These are phyloP conservation scores for Ceratobasidium sp. DNA, from an alignment of 1,284 basidiomycete species.

Conservation along the genomic window DNA sequence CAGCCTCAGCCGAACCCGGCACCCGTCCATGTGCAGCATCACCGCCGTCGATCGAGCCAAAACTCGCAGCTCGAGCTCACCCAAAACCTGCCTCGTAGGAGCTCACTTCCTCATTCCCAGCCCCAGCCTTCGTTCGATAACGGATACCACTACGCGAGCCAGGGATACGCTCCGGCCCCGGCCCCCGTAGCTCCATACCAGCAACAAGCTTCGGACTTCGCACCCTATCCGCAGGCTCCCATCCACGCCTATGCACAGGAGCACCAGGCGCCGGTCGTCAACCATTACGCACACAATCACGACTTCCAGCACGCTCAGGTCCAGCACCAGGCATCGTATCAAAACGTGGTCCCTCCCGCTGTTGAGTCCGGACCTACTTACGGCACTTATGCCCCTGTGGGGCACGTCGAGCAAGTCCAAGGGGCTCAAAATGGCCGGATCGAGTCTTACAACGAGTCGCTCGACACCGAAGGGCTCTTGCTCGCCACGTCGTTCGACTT, in stretches of 20 bases:
- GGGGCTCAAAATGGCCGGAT: not conserved
- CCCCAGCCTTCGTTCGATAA: no score
- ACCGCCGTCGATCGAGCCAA: not conserved
- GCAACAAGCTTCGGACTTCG: not conserved
- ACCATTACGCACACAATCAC: not conserved
- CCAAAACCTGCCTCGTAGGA: not conserved
- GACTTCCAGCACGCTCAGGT: not conserved
- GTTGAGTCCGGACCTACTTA: not conserved
- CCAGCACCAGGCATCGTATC: not conserved
- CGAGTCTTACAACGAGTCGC: not conserved
- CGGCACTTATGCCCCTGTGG: slow-evolving; percentile 1
- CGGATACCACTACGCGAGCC: no score
- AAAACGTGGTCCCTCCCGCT: not conserved
- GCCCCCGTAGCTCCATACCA: not conserved
- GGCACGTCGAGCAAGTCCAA: not conserved
- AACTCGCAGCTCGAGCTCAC: not conserved
- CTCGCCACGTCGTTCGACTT: not conserved
- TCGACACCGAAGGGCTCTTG: not conserved
- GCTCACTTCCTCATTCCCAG: not conserved
- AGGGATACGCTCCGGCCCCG: not conserved
- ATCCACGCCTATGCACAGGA: not conserved
- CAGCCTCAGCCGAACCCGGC: not conserved
- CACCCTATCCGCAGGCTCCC: not conserved
- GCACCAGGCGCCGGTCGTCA: not conserved
- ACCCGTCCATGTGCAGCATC: not conserved